phyloP scores from a whole-genome alignment of 441 rosid species.

The Biscutella laevigata region DNA sequence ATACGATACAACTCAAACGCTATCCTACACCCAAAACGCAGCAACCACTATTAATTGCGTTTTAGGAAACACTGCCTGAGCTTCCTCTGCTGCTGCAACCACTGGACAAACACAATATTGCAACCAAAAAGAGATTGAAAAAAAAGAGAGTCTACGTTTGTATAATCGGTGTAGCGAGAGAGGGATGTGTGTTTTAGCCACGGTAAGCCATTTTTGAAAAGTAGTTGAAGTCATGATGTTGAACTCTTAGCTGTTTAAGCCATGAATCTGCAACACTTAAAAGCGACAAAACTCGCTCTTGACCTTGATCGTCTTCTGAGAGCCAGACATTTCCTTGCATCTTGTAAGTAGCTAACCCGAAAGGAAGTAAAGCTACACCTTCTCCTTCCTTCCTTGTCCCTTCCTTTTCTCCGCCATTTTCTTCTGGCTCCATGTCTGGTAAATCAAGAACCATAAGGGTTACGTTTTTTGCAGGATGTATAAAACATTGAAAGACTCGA shows the following conservation, averaged over 20 bases:
- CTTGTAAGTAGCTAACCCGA: conserved; percentile 90
- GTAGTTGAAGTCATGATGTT: conserved; percentile 92
- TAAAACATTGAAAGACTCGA: background rate
- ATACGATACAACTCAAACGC: conserved; percentile 14
- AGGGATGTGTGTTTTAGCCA: conserved; percentile 31
- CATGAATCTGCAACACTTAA: conserved; percentile 93
- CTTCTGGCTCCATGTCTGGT: conserved; percentile 64
- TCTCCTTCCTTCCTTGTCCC: conserved; percentile 50
- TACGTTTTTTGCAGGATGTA: background rate
- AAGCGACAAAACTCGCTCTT: conserved; percentile 64
- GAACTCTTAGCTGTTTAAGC: conserved; percentile 91
- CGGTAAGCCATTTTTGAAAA: conserved; percentile 57
- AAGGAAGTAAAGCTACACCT: conserved; percentile 51
- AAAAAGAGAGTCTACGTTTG: conserved; percentile 10
- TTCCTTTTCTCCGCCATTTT: conserved; percentile 38
- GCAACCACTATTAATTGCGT: conserved; percentile 13
- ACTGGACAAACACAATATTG: conserved; percentile 6
- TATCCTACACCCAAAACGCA: conserved; percentile 21
- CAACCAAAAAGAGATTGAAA: background rate
- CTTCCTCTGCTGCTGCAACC: conserved; percentile 2
- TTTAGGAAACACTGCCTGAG: conserved; percentile 13
- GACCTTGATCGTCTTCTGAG: conserved; percentile 59
- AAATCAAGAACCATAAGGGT: background rate
- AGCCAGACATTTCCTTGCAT: conserved; percentile 94
- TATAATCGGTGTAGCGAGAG: background rate